Percentiles rank a stretch among this genome's conserved stretches.
These are phyloP conservation scores for Sporothrix curviconia DNA, from an alignment of 2,329 filamentous ascomycete genomes.

Conservation along the genomic window DNA sequence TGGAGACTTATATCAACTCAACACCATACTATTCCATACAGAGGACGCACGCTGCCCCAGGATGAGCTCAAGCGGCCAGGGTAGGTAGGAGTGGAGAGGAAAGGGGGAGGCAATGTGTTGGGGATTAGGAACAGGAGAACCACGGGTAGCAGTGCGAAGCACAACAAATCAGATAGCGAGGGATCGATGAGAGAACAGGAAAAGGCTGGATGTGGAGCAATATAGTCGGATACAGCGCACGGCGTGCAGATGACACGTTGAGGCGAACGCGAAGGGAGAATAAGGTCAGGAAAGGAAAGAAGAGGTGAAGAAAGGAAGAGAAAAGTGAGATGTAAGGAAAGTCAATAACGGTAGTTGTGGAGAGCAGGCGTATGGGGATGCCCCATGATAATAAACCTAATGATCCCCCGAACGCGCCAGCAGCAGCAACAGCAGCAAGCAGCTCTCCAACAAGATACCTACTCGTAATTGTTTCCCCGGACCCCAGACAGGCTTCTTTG, in stretches of 20 bases:
- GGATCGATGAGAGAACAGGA: not conserved
- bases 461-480: not conserved
- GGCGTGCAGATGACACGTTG: no score
- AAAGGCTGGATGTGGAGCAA: not conserved
- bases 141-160: no score
- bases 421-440: no score
- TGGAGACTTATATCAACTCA: slow-evolving; percentile 7
- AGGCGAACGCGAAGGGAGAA: no score
- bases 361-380: not conserved
- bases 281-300: not conserved
- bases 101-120: not conserved
- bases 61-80: no score
- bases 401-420: not conserved
- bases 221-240: not conserved
- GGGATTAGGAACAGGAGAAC: not conserved
- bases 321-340: no score
- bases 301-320: not conserved
- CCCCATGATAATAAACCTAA: not conserved
- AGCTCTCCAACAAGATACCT: no score
- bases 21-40: not conserved
- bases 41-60: no score
- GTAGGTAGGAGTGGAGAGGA: not conserved
- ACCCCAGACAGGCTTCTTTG: not conserved
- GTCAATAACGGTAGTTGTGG: no score
- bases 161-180: no score